Evolutionary conservation across 2,329 filamentous ascomycete genomes (phyloP), one percentile per base, ranked within the genome.

Genomic region (Grosmannia serpens): DNA sequence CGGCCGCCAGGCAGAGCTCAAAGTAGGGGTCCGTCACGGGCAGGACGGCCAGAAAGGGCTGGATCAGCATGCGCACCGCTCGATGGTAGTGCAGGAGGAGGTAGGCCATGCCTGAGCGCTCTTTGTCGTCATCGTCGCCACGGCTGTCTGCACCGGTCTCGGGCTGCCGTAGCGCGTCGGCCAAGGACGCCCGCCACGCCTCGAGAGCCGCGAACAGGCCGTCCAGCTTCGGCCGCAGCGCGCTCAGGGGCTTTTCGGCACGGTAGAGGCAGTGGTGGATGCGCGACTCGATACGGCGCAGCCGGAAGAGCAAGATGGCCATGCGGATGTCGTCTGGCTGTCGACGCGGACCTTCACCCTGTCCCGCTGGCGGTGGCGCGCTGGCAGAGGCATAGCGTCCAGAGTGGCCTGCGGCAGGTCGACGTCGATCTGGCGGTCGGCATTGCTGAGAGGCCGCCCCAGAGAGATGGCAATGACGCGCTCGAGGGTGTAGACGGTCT

Each of bases 261-360:
- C 77, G 71, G 62, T 80, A 80, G 41, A 80, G 74, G n/a, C 76
- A 76, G 57, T 76, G 71, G 61, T 79, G 76, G 33, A 79, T 78
- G 22, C 72, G 72, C 1, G 77, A 77, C 62, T 80, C 76, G 46
- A 75, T 69, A 7, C 72, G 70, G 29, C 77, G 75, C 29, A 79
- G 69, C 52, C 72, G 71, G 56, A 77, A 73, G 2, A 78, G 68
- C 26, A 73, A 72, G 10, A 75, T 70, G 11, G 73, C 70, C 13
- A 75, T 70, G 6, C 73, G 74, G 29, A 77, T 65, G 58, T 71
- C 61, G 47, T 70, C 69, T 68, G 56, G 50, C 29, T 35, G 50
- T 15, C 11, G 49, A 22, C 13, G 27, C 24, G 8, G 24, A 4
- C 13, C 11, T 22, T 11, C 49, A 51, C 31, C 5, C 10, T 33